These are phyloP conservation scores for Pythium biforme DNA, from an alignment of 352 stramenopile species.

Conservation along the genomic window DNA sequence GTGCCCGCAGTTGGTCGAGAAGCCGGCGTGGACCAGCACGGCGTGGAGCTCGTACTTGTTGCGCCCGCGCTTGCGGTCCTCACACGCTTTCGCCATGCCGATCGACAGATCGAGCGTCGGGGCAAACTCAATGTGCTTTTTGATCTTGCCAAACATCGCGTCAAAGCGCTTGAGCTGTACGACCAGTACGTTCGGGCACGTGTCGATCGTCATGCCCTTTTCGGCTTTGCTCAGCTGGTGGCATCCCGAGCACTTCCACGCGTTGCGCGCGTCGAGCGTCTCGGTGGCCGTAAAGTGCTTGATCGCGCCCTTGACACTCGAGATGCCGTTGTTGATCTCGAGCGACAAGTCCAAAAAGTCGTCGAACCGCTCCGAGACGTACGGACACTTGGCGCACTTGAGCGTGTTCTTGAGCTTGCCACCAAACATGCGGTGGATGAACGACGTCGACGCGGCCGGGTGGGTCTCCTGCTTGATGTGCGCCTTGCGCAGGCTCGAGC, in stretches of 20 bases:
- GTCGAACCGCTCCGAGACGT: conserved; percentile 78
- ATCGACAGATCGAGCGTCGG: conserved; percentile 62
- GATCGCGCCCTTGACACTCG: conserved; percentile 70
- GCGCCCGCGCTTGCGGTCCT: conserved; percentile 47
- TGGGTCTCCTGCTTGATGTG: conserved; percentile 71
- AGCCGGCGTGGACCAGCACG: conserved; percentile 86
- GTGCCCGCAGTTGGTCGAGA: conserved; percentile 88
- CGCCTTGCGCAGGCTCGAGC: conserved; percentile 64
- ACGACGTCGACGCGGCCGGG: conserved; percentile 58
- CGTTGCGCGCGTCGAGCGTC: conserved; percentile 79
- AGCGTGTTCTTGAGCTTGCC: conserved; percentile 82
- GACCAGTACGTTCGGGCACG: conserved; percentile 83
- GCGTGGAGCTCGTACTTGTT: conserved; percentile 76
- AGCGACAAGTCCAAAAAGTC: conserved; percentile 89
- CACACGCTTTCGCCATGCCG: conserved; percentile 51
- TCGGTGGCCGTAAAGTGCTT: conserved; percentile 83
- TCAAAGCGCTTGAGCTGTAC: conserved; percentile 92
- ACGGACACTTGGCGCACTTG: conserved; percentile 83
- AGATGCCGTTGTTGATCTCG: conserved; percentile 78
- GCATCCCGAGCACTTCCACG: conserved; percentile 85
- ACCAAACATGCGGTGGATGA: conserved; percentile 85
- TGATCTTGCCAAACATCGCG: conserved; percentile 86
- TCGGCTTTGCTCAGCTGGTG: conserved; percentile 71
- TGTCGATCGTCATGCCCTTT: conserved; percentile 82
- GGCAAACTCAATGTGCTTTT: conserved; percentile 81